These are phyloP conservation scores for Rhododendron simsii DNA, from an alignment of 148 eudicot genomes.

Conservation along the genomic window DNA sequence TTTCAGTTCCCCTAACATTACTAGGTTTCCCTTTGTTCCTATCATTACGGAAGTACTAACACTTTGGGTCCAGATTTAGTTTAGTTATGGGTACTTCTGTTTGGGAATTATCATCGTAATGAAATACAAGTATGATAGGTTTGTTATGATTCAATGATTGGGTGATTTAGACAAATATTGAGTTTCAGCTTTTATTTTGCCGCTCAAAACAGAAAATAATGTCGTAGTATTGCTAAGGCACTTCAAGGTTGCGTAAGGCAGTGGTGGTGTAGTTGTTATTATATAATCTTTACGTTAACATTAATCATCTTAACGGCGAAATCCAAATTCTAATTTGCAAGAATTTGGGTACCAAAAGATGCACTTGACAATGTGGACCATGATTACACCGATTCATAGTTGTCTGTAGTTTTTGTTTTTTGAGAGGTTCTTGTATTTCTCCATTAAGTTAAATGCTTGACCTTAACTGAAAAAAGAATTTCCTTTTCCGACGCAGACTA, in stretches of 20 bases:
- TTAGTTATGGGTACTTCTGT: neutral
- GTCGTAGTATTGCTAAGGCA: neutral
- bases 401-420: neutral
- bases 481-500: slow-evolving; percentile 50
- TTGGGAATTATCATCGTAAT: neutral
- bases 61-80: neutral
- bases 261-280: neutral
- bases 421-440: neutral
- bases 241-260: neutral
- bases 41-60: neutral
- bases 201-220: neutral
- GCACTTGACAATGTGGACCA: neutral
- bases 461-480: neutral
- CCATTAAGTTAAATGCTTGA: neutral
- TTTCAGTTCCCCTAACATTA: neutral
- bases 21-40: neutral
- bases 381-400: neutral
- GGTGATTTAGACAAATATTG: neutral
- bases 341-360: neutral
- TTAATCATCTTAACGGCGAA: neutral
- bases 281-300: neutral
- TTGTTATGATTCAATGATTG: neutral
- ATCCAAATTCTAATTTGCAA: neutral
- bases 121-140: neutral
- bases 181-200: neutral